These are phyloP conservation scores for Parachaetomium inaequale DNA, from an alignment of 495 filamentous ascomycete species.

Conservation along the genomic window DNA sequence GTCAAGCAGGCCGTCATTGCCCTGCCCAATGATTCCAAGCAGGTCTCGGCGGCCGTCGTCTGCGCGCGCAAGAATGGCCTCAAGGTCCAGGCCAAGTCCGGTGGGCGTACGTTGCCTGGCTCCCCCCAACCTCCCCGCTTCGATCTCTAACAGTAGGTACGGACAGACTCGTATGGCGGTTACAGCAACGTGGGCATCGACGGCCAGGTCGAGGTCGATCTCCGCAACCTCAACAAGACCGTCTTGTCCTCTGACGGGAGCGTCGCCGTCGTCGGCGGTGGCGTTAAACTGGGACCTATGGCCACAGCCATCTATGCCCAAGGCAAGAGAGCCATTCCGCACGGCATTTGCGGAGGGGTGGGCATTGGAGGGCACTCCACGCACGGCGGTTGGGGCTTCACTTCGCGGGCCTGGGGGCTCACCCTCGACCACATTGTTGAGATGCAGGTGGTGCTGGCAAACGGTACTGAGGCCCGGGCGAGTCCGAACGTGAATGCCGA, in stretches of 20 bases:
- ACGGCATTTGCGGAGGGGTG: slow-evolving; percentile 58
- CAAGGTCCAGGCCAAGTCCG: slow-evolving; percentile 61
- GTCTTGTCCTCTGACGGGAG: slow-evolving; percentile 33
- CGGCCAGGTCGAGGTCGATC: slow-evolving; percentile 51
- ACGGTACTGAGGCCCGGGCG: slow-evolving; percentile 46
- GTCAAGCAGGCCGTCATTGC: slow-evolving; percentile 55
- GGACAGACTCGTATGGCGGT: slow-evolving; percentile 57
- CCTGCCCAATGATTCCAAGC: slow-evolving; percentile 45
- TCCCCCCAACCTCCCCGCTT: neutral
- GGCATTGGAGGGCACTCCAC: slow-evolving; percentile 66
- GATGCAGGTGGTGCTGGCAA: slow-evolving; percentile 61
- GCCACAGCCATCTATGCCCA: slow-evolving; percentile 49
- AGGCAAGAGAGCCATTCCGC: slow-evolving; percentile 56
- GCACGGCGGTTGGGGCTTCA: slow-evolving; percentile 64
- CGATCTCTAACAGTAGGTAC: neutral
- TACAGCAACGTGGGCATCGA: slow-evolving; percentile 47
- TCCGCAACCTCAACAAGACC: slow-evolving; percentile 41
- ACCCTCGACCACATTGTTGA: slow-evolving; percentile 61
- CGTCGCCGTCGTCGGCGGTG: slow-evolving; percentile 52
- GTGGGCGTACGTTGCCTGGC: slow-evolving; percentile 45
- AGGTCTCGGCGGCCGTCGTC: slow-evolving; percentile 52
- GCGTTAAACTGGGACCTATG: slow-evolving; percentile 58
- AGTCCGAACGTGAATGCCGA: slow-evolving; percentile 43
- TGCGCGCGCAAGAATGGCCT: slow-evolving; percentile 44
- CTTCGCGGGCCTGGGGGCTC: slow-evolving; percentile 60